Evolutionary conservation across 2,329 filamentous ascomycete species (phyloP).

Genomic region (Thielaviopsis euricoi): DNA sequence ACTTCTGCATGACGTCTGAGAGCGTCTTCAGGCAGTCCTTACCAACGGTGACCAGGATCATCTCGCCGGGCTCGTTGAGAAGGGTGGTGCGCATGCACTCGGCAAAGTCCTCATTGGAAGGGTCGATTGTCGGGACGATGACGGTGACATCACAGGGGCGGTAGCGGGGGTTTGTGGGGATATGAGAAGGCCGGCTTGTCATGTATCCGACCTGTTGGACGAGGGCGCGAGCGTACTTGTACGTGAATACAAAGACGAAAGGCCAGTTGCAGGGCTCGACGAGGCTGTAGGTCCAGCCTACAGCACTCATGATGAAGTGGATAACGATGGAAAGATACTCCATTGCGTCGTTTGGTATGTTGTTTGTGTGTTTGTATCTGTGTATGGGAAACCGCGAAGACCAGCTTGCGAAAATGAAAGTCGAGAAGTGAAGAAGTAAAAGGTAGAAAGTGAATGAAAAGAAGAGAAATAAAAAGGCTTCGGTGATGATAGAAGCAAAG

Average conservation of each 20-base stretch:
- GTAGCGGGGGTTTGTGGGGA: constrained; percentile 18
- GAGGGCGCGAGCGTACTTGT: constrained; percentile 29
- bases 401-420: not conserved
- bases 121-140: constrained; percentile 34
- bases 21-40: constrained; percentile 15
- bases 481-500: not conserved
- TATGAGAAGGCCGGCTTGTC: constrained; percentile 21
- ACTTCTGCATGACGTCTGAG: constrained; percentile 5
- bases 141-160: constrained; percentile 28
- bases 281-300: not conserved
- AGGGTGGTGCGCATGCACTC: constrained; percentile 26
- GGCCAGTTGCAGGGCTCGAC: not conserved
- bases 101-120: constrained; percentile 23
- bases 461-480: not conserved
- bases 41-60: constrained; percentile 32
- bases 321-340: not conserved
- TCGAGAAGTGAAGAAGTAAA: not conserved
- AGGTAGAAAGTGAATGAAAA: not conserved
- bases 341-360: not conserved
- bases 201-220: constrained; percentile 25
- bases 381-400: too few species aligned
- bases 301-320: not conserved
- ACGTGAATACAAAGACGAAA: constrained; percentile 17
- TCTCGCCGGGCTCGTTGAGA: constrained; percentile 20
- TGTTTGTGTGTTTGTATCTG: not conserved